Conservation (phyloP, 2,329 filamentous ascomycete genomes). For the Phialemonium atrogriseum region DNA sequence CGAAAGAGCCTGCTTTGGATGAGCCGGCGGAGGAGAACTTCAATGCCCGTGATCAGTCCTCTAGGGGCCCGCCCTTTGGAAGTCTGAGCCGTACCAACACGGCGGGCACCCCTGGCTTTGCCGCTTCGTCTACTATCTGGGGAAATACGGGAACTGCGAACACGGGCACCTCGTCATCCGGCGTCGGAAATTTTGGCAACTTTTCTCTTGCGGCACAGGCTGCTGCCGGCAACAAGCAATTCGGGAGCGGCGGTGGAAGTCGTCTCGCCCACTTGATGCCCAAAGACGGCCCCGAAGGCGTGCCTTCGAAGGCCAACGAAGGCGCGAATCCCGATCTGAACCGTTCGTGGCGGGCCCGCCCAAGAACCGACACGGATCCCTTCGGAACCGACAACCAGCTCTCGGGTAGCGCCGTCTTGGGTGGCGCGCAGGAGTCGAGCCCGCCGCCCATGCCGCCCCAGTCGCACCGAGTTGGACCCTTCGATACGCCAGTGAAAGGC, state of each 20-base stretch:
- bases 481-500: constrained; percentile 48
- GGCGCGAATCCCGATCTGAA: constrained; percentile 30
- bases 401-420: constrained; percentile 64
- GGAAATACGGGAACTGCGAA: constrained; percentile 39
- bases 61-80: constrained; percentile 30
- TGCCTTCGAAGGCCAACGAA: constrained; percentile 42
- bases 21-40: constrained; percentile 39
- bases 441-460: constrained; percentile 25
- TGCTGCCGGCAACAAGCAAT: constrained; percentile 66
- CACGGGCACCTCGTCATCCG: constrained; percentile 54
- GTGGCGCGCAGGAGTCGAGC: constrained; percentile 65
- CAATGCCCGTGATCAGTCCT: constrained; percentile 18
- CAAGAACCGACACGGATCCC: constrained; percentile 66
- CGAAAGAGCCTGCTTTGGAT: constrained; percentile 44
- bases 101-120: constrained; percentile 35
- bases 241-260: constrained; percentile 65
- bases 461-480: constrained; percentile 28
- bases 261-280: constrained; percentile 78
- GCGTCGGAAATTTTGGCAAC: constrained; percentile 82
- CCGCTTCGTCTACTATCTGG: constrained; percentile 35
- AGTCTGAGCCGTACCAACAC: constrained; percentile 48
- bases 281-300: constrained; percentile 65
- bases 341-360: constrained; percentile 49
- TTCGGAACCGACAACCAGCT: constrained; percentile 59
- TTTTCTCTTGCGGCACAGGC: constrained; percentile 62